Base-by-base conservation (phyloP, 208 protist genomes). In the Herpetomonas samuelpessoai region DNA sequence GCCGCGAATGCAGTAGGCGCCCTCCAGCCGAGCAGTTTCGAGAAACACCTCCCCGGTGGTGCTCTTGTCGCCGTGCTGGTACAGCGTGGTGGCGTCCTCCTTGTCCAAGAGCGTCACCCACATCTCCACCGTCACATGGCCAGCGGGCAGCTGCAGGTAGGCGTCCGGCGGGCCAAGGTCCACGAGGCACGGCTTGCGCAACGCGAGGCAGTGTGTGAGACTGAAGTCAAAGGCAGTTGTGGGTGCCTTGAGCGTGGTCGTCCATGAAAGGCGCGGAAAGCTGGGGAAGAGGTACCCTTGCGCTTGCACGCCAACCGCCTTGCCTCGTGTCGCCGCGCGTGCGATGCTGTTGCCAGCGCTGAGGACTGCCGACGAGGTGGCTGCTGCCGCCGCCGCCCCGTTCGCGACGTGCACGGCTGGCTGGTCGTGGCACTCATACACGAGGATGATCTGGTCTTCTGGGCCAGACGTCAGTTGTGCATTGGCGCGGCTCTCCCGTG, bases 21-120 rank as follows among this genome's bases (percentile, higher is more conserved):
- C 87, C 27, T 97, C 92, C 19, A 90, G 73, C 27, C 68, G 66
- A 21, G 78, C 69, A 7, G 79, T 84, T 68, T 97, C 92, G 1
- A 97, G 24, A 65, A 96, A 97, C 14, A 97, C 84, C 52, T 97
- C 89, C 12, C 92, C 90, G 65, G 77, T 91, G 12, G 74, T 94
- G 58, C 65, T 80, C 57, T 83, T 74, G 68, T 97, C 86, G 48
- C 92, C 92, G 71, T 97, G 92, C 41, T 86, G 79, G 68, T 97
- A 97, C 16, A 97, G 69, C n/a, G 78, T 82, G 14, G 73, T 71
- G n/a, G 71, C 69, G 29, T 88, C 81, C 51, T 93, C 79, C 52
- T 76, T 87, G 46, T 88, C 79, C 9, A 91, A 77, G 0, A 95
- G 71, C 74, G 75, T 78, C 38, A 88, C 78, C 83, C 86, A 96